Base-by-base conservation (phyloP, 768 basidiomycete species). In the Hypholoma sublateritium region DNA sequence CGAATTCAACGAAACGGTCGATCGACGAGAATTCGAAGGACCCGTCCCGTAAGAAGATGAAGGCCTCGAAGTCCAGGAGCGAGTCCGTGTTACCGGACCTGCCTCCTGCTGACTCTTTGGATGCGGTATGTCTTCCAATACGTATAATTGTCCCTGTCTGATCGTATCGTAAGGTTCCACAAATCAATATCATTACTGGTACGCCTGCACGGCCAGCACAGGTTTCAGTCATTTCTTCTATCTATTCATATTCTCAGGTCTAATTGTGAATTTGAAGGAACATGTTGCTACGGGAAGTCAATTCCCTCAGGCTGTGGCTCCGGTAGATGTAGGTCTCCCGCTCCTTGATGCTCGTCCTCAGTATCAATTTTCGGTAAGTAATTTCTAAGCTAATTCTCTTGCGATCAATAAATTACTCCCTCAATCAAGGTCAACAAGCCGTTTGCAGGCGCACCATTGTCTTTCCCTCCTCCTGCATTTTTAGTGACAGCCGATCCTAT, bases 41-140 rank as follows among this genome's bases (percentile, higher is more conserved):
- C 37, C 16, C 34, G 12, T 53, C 50, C 53, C 57, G 46, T 53
- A 58, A 58, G 57, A 58, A 58, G 51, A 58, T 51, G 19, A 58
- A 37, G 44, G 28, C 52, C 47, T 22, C 34, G 47, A 32, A 32
- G 28, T 32, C 28, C 5, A 5, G 28, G 28, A 32, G 28, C 9
- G 28, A 32, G 28, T 32, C 28, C 28, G 1, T 32, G 28, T 32
- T 24, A 48, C 47, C 16, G 47, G 47, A 32, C 47, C 17, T 28
- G 25, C 28, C 28, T 14, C 47, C 47, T 17, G 13, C 17, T 12
- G 47, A 28, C 47, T 48, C 16, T 48, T 48, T 16, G 28, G 47
- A 48, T 16, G 8, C 28, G 47, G 47, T 48, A 48, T 28, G 47
- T 48, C 28, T 8, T 48, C 24, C 3, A 25, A 16, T 48, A 19